These are phyloP conservation scores for Hypomontagnella submonticulosa DNA, from an alignment of 495 filamentous ascomycete genomes.

Conservation along the genomic window DNA sequence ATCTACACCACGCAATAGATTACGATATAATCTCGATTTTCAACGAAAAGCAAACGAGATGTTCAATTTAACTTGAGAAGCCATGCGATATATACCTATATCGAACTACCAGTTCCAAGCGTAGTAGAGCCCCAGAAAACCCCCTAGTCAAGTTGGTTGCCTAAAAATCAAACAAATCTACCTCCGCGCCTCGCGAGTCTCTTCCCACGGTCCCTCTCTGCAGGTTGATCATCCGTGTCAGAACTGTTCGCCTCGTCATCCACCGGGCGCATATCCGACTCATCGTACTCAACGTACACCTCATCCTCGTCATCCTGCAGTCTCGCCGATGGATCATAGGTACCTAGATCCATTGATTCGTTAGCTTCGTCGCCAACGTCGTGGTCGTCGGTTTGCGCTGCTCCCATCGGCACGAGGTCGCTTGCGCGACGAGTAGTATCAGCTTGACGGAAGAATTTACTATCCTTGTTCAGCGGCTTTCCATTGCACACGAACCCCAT, in stretches of 20 bases:
- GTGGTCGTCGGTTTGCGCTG: slow-evolving; percentile 10
- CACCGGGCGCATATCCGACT: slow-evolving; percentile 21
- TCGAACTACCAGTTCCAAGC: too few relatives aligned
- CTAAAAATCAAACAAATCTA: too few relatives aligned
- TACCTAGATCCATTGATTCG: slow-evolving; percentile 34
- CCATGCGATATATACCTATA: too few relatives aligned
- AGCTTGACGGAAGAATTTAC: slow-evolving; percentile 59
- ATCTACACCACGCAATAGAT: too few relatives aligned
- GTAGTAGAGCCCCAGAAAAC: too few relatives aligned
- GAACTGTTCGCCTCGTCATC: background rate
- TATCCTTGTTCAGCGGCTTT: slow-evolving; percentile 53
- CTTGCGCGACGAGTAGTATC: slow-evolving; percentile 8
- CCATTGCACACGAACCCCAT: slow-evolving; percentile 66
- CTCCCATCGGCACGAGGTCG: slow-evolving; percentile 11
- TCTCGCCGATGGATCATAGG: slow-evolving; percentile 36
- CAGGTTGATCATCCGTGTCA: background rate
- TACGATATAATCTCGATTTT: too few relatives aligned
- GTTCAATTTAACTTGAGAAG: too few relatives aligned
- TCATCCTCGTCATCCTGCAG: slow-evolving; percentile 33
- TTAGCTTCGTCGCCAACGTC: slow-evolving; percentile 10
- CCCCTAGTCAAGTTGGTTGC: too few relatives aligned
- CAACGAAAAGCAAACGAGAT: too few relatives aligned
- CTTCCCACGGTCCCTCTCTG: background rate
- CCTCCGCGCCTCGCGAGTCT: background rate
- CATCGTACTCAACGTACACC: slow-evolving; percentile 36